These are phyloP conservation scores for Mrakia gelida DNA, from an alignment of 768 basidiomycete species.

Conservation along the genomic window DNA sequence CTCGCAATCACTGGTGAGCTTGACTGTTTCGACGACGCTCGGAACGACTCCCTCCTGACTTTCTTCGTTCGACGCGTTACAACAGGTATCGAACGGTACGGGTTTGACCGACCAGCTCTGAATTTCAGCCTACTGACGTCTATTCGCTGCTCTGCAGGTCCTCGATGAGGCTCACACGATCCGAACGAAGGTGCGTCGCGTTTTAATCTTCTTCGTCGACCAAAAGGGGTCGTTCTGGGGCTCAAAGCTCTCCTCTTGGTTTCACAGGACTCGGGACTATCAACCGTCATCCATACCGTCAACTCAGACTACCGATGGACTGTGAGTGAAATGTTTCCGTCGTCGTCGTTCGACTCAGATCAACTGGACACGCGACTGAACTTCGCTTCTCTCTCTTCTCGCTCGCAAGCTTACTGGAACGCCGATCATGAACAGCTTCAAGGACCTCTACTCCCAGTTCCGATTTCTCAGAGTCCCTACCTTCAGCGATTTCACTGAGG, in stretches of 20 bases:
- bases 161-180: constrained; percentile 64
- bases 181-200: constrained; percentile 36
- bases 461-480: constrained; percentile 44
- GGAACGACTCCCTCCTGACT: background rate
- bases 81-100: background rate
- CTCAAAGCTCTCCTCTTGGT: background rate
- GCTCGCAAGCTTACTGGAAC: constrained; percentile 48
- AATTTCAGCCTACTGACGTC: constrained; percentile 3
- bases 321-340: background rate
- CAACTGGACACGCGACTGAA: background rate
- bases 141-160: constrained; percentile 59
- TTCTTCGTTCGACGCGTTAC: background rate
- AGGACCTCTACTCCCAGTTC: constrained; percentile 53
- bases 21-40: too few species aligned
- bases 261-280: background rate
- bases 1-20: background rate
- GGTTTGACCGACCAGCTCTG: too few species aligned
- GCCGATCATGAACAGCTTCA: constrained; percentile 56
- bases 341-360: too few species aligned
- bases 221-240: background rate
- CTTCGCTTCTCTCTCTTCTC: background rate
- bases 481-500: constrained; percentile 54
- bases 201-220: too few species aligned
- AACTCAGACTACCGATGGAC: constrained; percentile 58
- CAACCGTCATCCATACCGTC: constrained; percentile 51